A percentile compares a stretch with the other conserved stretches of the same genome.
phyloP scores from a whole-genome alignment of 306 rosid genomes.

The Alnus rubra region DNA sequence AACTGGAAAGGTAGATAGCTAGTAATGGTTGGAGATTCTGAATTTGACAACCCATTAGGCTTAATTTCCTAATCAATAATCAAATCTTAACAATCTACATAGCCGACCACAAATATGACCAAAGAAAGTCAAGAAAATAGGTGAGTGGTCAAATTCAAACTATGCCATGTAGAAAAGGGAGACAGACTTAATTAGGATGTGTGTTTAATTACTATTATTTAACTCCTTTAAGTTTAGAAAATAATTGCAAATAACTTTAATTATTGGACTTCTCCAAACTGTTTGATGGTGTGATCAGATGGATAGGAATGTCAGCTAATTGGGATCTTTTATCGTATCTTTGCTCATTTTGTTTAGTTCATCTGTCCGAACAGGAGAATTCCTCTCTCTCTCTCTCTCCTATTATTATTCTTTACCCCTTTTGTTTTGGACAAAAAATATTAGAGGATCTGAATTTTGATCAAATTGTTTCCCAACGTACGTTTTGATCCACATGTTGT shows the following conservation, averaged over 20 bases:
- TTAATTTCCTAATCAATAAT: background rate
- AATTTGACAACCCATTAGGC: background rate
- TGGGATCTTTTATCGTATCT: too few species aligned
- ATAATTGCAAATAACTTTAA: background rate
- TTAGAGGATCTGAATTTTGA: too few species aligned
- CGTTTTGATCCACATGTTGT: too few species aligned
- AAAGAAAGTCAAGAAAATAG: slow-evolving; percentile 1
- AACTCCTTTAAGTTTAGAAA: background rate
- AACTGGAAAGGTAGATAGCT: too few species aligned
- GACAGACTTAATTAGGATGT: background rate
- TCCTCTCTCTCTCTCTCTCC: too few species aligned
- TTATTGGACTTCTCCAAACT: background rate
- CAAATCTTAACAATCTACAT: background rate
- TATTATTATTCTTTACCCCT: too few species aligned
- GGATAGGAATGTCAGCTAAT: too few species aligned
- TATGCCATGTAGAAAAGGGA: background rate
- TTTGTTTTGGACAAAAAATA: too few species aligned
- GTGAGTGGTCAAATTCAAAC: background rate
- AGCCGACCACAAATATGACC: background rate
- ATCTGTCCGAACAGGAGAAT: too few species aligned
- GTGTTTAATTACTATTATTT: background rate
- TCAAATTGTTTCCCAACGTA: too few species aligned
- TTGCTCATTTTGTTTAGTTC: too few species aligned
- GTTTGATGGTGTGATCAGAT: background rate
- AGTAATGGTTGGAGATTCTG: background rate